Conservation (phyloP, 352 stramenopile species). For the Blastocystis sp. region DNA sequence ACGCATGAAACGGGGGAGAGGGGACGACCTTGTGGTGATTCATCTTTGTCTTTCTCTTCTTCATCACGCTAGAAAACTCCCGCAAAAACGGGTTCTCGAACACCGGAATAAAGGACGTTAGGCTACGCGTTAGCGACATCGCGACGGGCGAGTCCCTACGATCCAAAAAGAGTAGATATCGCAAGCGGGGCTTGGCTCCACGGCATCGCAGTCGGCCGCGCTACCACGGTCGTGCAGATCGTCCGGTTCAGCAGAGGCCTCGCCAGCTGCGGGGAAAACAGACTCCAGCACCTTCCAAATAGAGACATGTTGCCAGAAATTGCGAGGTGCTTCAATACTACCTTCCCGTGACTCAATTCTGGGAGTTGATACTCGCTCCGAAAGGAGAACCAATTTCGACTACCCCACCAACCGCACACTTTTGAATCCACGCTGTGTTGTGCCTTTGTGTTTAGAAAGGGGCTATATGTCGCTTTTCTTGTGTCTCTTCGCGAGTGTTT, state of each 20-base stretch:
- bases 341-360: not conserved
- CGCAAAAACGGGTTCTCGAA: slow-evolving; percentile 5
- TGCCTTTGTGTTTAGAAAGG: not conserved
- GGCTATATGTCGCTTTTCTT: not conserved
- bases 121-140: slow-evolving; percentile 11
- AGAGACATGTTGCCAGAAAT: slow-evolving; percentile 1
- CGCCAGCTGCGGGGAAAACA: slow-evolving; percentile 32
- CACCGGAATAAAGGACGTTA: not conserved
- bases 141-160: not conserved
- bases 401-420: not conserved
- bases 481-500: not conserved
- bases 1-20: not conserved
- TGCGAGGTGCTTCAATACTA: not conserved
- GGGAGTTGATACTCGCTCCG: not conserved
- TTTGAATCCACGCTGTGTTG: not conserved
- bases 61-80: slow-evolving; percentile 67
- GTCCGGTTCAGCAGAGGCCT: not conserved
- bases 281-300: slow-evolving; percentile 60
- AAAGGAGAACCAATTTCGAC: not conserved
- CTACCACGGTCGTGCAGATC: slow-evolving; percentile 6
- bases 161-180: slow-evolving; percentile 46
- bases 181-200: not conserved
- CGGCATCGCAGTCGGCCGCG: not conserved
- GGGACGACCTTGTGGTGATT: slow-evolving; percentile 52
- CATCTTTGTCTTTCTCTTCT: slow-evolving; percentile 70